phyloP scores from a whole-genome alignment of 805 yeast species.

The Pichia rugopelliculosa region DNA sequence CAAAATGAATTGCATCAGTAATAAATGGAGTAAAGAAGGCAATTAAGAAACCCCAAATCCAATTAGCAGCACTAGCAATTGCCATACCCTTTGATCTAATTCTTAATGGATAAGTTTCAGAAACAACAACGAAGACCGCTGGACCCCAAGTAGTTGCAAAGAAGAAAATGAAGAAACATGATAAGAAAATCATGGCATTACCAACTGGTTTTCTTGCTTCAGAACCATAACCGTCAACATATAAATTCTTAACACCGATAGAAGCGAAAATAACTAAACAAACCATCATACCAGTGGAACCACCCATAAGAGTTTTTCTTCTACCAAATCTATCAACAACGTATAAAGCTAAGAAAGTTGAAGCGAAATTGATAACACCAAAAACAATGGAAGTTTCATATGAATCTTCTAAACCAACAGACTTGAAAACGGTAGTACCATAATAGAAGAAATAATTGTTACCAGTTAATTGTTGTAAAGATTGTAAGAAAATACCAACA shows the following conservation, averaged over 20 bases:
- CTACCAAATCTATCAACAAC: conserved; percentile 51
- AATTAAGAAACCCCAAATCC: conserved; percentile 54
- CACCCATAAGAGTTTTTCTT: conserved; percentile 40
- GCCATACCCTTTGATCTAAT: conserved; percentile 59
- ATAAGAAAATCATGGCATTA: conserved; percentile 52
- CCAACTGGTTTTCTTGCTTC: conserved; percentile 46
- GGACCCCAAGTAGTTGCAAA: conserved; percentile 79
- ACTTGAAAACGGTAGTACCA: conserved; percentile 54
- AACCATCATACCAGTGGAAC: conserved; percentile 46
- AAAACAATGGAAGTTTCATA: conserved; percentile 53
- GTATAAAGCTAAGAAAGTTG: conserved; percentile 46
- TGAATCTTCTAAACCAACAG: conserved; percentile 51
- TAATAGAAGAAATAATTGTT: conserved; percentile 61
- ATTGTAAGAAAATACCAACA: conserved; percentile 54
- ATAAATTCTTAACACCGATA: conserved; percentile 47
- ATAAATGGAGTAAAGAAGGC: conserved; percentile 55
- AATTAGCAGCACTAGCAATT: conserved; percentile 56
- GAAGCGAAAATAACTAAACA: conserved; percentile 55
- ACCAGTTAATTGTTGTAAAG: conserved; percentile 57
- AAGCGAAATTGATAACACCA: conserved; percentile 48
- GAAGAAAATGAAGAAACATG: conserved; percentile 57
- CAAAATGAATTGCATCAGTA: conserved; percentile 45
- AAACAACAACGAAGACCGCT: conserved; percentile 54
- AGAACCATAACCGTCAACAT: conserved; percentile 33
- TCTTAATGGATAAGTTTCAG: conserved; percentile 63